Percentiles rank a stretch among this genome's conserved stretches.
Conservation (phyloP, 495 filamentous ascomycete species). For the Amphirosellinia nigrospora region DNA sequence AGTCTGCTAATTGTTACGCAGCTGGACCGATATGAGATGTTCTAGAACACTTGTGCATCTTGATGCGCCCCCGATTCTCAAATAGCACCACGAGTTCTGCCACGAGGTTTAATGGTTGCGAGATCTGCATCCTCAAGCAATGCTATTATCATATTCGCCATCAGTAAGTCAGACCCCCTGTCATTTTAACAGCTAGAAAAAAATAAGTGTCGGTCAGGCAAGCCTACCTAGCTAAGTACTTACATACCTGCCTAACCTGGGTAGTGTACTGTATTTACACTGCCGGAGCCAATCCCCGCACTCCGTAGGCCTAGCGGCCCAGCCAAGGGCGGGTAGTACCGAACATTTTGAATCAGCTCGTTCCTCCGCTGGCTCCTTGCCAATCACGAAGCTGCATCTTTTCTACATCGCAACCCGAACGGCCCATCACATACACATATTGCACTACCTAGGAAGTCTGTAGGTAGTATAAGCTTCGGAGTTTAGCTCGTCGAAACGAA, state of each 20-base stretch:
- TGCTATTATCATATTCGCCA: not conserved
- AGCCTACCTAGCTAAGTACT: not conserved
- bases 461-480: not conserved
- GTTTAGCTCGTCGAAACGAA: constrained; percentile 10
- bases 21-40: not conserved
- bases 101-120: not conserved
- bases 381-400: not conserved
- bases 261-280: no score
- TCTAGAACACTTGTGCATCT: not conserved
- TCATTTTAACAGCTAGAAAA: constrained; percentile 15
- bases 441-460: no score
- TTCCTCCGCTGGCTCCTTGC: not conserved
- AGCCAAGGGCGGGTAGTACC: constrained; percentile 18
- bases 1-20: not conserved
- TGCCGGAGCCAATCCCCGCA: constrained; percentile 21
- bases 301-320: not conserved
- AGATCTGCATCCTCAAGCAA: not conserved
- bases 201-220: not conserved
- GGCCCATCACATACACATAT: not conserved
- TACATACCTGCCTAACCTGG: no score
- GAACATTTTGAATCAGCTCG: not conserved
- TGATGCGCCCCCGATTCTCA: not conserved
- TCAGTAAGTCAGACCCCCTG: not conserved
- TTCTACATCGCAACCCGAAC: constrained; percentile 8
- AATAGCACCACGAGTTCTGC: no score